Evolutionary conservation across 108 stramenopile genomes (phyloP).

Genomic region (Aurantiochytrium sp.): DNA sequence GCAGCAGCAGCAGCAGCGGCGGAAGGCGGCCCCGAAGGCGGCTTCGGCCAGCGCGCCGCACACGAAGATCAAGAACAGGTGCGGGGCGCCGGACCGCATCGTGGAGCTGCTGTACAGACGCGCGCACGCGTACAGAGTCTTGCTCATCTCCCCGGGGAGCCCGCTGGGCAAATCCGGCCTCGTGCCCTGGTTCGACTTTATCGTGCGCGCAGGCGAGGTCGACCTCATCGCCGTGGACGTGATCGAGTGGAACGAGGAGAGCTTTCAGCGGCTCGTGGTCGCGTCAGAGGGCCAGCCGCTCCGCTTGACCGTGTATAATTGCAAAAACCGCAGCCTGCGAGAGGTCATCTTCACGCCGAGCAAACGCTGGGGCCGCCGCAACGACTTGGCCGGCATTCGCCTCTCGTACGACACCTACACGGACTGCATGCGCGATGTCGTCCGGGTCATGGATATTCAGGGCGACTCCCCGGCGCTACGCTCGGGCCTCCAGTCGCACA

Average conservation of each 20-base stretch:
- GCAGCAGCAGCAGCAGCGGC: no score
- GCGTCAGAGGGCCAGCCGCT: not conserved
- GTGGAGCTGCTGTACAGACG: not conserved
- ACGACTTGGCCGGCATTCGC: not conserved
- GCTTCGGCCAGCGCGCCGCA: not conserved
- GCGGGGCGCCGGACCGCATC: not conserved
- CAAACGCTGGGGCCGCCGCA: not conserved
- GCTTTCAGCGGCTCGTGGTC: not conserved
- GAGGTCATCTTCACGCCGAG: not conserved
- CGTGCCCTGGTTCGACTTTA: conserved; percentile 24
- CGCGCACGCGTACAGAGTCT: not conserved
- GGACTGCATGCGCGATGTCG: not conserved
- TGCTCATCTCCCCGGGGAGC: not conserved
- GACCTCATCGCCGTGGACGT: not conserved
- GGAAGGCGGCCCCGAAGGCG: no score
- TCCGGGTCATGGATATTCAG: conserved; percentile 3
- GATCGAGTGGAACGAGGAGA: not conserved
- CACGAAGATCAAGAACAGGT: not conserved
- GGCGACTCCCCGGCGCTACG: not conserved
- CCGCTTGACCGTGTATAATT: not conserved
- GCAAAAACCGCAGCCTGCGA: not conserved
- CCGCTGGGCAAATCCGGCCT: not conserved
- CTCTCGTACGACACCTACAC: not conserved
- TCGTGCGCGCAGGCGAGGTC: conserved; percentile 6
- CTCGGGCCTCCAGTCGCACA: not conserved